Conservation (phyloP, 495 filamentous ascomycete genomes). For the Zalerion maritima region DNA sequence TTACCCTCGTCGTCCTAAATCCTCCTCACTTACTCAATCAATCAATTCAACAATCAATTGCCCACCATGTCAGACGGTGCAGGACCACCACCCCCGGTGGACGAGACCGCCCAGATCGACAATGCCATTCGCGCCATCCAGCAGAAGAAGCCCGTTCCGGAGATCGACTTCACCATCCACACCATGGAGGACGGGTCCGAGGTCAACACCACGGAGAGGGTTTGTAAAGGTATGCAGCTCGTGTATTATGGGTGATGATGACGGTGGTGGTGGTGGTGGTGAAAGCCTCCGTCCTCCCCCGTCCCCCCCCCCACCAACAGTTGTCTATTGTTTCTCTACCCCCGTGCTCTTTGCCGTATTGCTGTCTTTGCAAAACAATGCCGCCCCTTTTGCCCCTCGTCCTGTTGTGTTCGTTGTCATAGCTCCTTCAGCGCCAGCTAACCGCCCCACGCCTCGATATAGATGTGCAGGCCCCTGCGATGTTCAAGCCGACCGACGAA, state of each 20-base stretch:
- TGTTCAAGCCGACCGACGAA: constrained; percentile 75
- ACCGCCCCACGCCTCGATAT: constrained; percentile 7
- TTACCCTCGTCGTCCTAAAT: neutral
- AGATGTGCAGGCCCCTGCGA: constrained; percentile 96
- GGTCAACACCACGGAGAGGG: constrained; percentile 87
- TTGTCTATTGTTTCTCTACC: too few relatives aligned
- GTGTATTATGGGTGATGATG: too few relatives aligned
- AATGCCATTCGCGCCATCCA: constrained; percentile 68
- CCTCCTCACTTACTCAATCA: neutral
- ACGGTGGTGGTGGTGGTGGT: too few relatives aligned
- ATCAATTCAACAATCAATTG: neutral
- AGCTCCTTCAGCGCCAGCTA: constrained; percentile 3
- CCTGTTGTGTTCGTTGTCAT: too few relatives aligned
- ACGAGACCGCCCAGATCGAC: constrained; percentile 32
- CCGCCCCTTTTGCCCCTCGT: too few relatives aligned
- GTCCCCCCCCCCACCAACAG: too few relatives aligned
- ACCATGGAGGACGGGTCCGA: constrained; percentile 93
- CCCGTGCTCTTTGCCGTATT: too few relatives aligned
- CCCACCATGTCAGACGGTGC: neutral
- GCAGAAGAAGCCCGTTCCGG: constrained; percentile 84
- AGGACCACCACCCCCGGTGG: neutral
- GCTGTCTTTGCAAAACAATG: too few relatives aligned
- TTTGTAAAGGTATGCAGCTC: constrained; percentile 73
- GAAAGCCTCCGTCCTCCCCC: too few relatives aligned
- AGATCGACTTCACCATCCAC: constrained; percentile 97